Evolutionary conservation across 768 basidiomycete genomes (phyloP).

Genomic region (Lactarius hatsudake): DNA sequence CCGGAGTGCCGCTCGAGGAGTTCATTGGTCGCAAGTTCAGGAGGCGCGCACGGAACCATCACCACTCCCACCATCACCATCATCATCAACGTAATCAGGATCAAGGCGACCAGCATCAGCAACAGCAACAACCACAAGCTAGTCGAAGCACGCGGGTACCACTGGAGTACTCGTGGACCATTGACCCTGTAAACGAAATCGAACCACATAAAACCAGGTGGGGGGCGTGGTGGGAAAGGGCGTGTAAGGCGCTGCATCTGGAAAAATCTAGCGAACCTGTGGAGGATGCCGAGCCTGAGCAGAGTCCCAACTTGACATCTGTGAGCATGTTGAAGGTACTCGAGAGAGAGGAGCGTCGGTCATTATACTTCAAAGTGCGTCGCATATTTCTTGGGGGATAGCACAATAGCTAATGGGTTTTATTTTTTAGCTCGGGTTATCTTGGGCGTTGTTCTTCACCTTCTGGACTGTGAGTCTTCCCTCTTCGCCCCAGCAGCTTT

Average conservation of each 20-base stretch:
- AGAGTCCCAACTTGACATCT: constrained; percentile 19
- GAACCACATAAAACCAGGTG: background rate
- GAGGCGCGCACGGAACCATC: constrained; percentile 9
- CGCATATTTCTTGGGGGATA: background rate
- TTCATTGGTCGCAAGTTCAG: constrained; percentile 34
- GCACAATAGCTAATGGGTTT: background rate
- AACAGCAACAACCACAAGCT: background rate
- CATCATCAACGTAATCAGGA: background rate
- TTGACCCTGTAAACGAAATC: constrained; percentile 1
- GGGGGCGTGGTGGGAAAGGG: constrained; percentile 14
- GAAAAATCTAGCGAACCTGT: background rate
- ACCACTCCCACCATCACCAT: background rate
- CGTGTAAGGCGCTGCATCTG: background rate
- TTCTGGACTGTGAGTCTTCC: constrained; percentile 66
- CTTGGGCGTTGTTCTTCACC: constrained; percentile 59
- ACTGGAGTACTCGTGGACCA: constrained; percentile 17
- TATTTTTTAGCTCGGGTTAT: constrained; percentile 42
- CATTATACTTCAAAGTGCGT: constrained; percentile 54
- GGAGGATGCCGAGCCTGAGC: background rate
- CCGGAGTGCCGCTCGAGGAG: constrained; percentile 55
- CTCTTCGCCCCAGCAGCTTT: background rate
- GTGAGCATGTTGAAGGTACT: constrained; percentile 28
- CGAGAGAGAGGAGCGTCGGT: constrained; percentile 45
- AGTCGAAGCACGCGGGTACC: constrained; percentile 5
- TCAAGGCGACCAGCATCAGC: background rate